Conservation (phyloP, 805 yeast species). For the Starmerella ratchasimensis region DNA sequence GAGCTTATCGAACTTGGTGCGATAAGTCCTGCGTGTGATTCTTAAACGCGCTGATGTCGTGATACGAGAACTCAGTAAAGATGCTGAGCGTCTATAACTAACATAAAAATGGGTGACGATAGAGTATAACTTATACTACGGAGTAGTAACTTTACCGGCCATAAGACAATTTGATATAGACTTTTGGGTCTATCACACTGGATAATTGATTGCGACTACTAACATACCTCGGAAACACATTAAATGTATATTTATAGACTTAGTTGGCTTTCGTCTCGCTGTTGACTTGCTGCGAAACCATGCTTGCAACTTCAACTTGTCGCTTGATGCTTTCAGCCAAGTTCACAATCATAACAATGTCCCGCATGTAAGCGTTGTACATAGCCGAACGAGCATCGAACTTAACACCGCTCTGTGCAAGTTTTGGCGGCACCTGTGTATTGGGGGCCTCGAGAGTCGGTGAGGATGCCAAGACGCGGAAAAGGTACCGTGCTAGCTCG, state of each 20-base stretch:
- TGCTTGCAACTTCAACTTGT: slow-evolving; percentile 66
- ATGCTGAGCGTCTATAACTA: too few species aligned
- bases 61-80: too few species aligned
- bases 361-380: slow-evolving; percentile 63
- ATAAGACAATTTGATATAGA: too few species aligned
- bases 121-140: too few species aligned
- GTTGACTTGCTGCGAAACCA: slow-evolving; percentile 37
- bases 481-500: slow-evolving; percentile 48
- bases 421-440: slow-evolving; percentile 9
- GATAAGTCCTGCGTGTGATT: slow-evolving; percentile 24
- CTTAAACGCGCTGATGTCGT: too few species aligned
- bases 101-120: too few species aligned
- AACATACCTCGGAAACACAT: too few species aligned
- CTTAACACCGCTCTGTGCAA: slow-evolving; percentile 24
- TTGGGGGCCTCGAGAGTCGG: slow-evolving; percentile 24
- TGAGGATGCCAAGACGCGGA: slow-evolving; percentile 32
- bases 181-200: too few species aligned
- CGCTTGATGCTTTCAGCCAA: slow-evolving; percentile 73
- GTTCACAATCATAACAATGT: slow-evolving; percentile 66
- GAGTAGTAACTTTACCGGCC: too few species aligned
- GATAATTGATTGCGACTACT: too few species aligned
- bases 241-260: too few species aligned
- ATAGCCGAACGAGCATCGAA: slow-evolving; percentile 39
- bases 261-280: too few species aligned
- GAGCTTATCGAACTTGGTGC: slow-evolving; percentile 28